Percentiles rank a stretch among this genome's conserved stretches.
phyloP scores from a whole-genome alignment of 768 basidiomycete species.

The Nevesoporus exiguus region DNA sequence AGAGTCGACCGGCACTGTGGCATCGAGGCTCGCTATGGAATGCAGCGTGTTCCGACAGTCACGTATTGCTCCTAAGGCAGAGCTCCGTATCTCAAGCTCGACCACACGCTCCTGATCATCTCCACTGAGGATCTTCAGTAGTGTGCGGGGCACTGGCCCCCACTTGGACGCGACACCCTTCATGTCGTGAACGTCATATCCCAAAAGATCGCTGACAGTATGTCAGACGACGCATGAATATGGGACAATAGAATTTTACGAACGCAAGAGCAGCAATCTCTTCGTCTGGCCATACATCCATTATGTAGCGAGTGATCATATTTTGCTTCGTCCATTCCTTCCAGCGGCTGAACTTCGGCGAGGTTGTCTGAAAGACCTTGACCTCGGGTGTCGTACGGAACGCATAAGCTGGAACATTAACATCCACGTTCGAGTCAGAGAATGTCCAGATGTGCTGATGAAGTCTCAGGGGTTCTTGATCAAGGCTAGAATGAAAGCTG shows the following conservation, averaged over 20 bases:
- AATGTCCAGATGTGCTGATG: not conserved
- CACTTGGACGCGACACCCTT: not conserved
- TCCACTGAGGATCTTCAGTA: not conserved
- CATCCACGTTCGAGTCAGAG: constrained; percentile 2
- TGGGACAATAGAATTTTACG: not conserved
- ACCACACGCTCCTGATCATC: not conserved
- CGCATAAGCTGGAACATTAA: not conserved
- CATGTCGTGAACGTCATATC: not conserved
- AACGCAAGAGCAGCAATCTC: constrained; percentile 5
- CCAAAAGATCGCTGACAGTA: not conserved
- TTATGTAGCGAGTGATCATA: not conserved
- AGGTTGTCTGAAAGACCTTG: constrained; percentile 5
- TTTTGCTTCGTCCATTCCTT: constrained; percentile 5
- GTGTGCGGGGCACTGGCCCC: not conserved
- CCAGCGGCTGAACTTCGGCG: not conserved
- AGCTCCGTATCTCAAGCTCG: not conserved
- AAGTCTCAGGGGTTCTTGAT: not conserved
- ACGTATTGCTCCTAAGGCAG: not conserved
- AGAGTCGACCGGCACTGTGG: not conserved
- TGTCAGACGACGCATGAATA: not conserved
- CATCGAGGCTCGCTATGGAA: not conserved
- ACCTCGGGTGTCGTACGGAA: not conserved
- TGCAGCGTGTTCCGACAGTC: not conserved
- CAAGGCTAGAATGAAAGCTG: not conserved
- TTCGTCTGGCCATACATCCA: not conserved